Percentiles rank a stretch among this genome's conserved stretches.
These are phyloP conservation scores for Melaleuca alternifolia DNA, from an alignment of 345 rosid genomes.

Conservation along the genomic window DNA sequence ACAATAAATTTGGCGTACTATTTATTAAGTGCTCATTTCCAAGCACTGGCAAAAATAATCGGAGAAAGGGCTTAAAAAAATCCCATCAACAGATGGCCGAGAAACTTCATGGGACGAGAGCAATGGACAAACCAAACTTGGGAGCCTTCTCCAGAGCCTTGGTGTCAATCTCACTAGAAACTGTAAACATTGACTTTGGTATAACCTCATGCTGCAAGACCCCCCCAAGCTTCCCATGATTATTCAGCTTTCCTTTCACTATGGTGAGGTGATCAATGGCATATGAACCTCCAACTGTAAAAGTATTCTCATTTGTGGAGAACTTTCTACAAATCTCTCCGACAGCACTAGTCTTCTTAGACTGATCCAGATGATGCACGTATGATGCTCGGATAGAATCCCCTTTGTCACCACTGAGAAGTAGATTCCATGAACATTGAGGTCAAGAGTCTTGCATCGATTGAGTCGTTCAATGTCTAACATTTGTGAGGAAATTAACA, in stretches of 20 bases:
- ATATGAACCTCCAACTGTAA: conserved; percentile 70
- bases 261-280: conserved; percentile 64
- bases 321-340: conserved; percentile 76
- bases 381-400: conserved; percentile 72
- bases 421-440: background rate
- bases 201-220: conserved; percentile 79
- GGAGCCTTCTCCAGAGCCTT: conserved; percentile 72
- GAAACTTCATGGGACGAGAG: conserved; percentile 51
- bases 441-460: background rate
- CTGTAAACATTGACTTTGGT: conserved; percentile 61
- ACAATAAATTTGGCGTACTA: background rate
- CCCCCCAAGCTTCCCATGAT: conserved; percentile 72
- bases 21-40: conserved; percentile 13
- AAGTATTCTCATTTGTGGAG: conserved; percentile 78
- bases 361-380: conserved; percentile 54
- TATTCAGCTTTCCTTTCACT: conserved; percentile 82
- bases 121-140: conserved; percentile 73
- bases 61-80: background rate
- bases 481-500: background rate
- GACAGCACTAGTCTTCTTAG: conserved; percentile 55
- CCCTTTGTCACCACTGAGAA: conserved; percentile 79
- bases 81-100: background rate
- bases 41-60: conserved; percentile 5
- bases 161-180: conserved; percentile 83
- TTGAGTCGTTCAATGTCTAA: background rate